Evolutionary conservation across 768 basidiomycete genomes (phyloP).

Genomic region (Trametes cingulata): DNA sequence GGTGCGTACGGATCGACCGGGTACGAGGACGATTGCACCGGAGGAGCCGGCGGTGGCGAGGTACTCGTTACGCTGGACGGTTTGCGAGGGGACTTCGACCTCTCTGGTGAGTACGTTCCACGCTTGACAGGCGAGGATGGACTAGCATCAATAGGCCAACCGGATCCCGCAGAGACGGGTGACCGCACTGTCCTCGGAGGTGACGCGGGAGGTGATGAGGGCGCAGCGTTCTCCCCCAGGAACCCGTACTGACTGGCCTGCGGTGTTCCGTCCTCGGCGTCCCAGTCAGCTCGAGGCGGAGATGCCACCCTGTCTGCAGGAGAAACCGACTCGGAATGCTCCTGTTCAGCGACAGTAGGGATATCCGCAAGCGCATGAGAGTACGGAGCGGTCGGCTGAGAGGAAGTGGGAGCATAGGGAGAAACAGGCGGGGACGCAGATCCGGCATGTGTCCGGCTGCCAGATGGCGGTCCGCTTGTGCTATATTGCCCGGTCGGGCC

Average conservation of each 20-base stretch:
- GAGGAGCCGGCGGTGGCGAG: not conserved
- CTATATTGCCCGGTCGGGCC: not conserved
- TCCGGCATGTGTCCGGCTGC: not conserved
- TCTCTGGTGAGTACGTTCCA: slow-evolving; percentile 19
- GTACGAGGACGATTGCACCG: not conserved
- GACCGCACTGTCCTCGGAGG: slow-evolving; percentile 21
- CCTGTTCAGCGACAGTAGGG: not conserved
- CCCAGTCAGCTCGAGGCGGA: not conserved
- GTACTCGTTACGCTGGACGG: not conserved
- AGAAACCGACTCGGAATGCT: not conserved
- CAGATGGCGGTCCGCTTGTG: not conserved
- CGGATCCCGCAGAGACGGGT: slow-evolving; percentile 14
- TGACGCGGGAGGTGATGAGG: not conserved
- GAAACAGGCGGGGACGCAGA: not conserved
- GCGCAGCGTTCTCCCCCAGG: not conserved
- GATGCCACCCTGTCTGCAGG: not conserved
- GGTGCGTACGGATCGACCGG: slow-evolving; percentile 1
- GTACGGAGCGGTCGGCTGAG: not conserved
- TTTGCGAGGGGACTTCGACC: slow-evolving; percentile 10
- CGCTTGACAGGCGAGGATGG: slow-evolving; percentile 9
- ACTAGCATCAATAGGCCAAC: slow-evolving; percentile 13
- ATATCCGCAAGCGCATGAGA: not conserved
- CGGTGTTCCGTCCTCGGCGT: slow-evolving; percentile 6
- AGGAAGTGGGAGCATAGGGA: not conserved
- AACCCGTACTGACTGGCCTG: not conserved